These are phyloP conservation scores for Zoysia matrella DNA, from an alignment of 202 grass and related monocot genomes.

Conservation along the genomic window DNA sequence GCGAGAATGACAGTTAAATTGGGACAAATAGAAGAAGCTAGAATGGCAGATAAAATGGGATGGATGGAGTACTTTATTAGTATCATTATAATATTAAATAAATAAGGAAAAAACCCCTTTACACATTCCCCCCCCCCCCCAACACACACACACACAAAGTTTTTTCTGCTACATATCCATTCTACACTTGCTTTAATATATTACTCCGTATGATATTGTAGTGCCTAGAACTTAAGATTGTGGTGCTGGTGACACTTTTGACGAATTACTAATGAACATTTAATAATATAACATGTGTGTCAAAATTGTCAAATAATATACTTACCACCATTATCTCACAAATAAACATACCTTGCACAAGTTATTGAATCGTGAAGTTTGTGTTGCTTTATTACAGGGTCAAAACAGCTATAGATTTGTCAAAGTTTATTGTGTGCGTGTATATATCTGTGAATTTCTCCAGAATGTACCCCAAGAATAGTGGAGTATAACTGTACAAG, in stretches of 20 bases:
- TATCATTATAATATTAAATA: no score
- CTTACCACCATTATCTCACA: background rate
- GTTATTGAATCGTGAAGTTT: background rate
- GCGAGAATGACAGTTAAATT: no score
- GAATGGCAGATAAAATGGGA: no score
- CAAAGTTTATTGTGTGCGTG: no score
- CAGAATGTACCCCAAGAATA: background rate
- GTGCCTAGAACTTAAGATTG: background rate
- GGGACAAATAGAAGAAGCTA: no score
- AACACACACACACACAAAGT: no score
- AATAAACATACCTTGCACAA: background rate
- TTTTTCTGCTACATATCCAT: no score
- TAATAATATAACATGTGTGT: background rate
- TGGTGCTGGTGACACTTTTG: background rate
- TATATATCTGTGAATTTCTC: background rate
- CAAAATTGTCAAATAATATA: background rate
- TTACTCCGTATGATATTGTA: background rate
- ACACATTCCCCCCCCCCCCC: no score
- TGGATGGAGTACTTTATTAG: no score
- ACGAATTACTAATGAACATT: background rate
- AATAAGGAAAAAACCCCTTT: no score
- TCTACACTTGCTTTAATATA: background rate
- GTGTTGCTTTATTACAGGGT: background rate
- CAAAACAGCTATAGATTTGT: background rate
- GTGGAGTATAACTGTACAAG: background rate